Base-by-base conservation (phyloP, 2,329 filamentous ascomycete genomes). In the Podosphaera fusca region DNA sequence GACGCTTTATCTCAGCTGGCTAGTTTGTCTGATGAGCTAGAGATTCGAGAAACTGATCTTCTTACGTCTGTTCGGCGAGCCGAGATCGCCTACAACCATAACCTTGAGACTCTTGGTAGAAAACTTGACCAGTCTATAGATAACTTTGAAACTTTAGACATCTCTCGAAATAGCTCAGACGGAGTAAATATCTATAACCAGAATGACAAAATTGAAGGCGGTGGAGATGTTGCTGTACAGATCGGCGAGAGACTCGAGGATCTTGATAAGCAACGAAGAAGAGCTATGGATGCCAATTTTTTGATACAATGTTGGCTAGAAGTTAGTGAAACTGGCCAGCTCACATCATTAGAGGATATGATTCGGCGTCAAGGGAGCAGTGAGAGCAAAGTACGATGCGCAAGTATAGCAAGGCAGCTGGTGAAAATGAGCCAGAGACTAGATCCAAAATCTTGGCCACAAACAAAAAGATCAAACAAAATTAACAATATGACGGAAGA, bases 301-400 rank as follows among this genome's bases (percentile, higher is more conserved):
- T 71, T 98, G 59, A 88, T 98, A 61, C 85, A 94, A 67, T 98
- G 92, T 72, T 98, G 92, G 90, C 81, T 87, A 46, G 90, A 96
- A 66, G 87, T 98, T 63, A 89, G 84, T 69, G 89, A 95, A 65
- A 83, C 84, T 7, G 92, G 92, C 2, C 82, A 92, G 63, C 75
- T 96, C 57, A 84, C 85, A 7, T 82, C 84, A n/a, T 71, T 98
- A 53, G 87, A 96, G 68, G 88, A 94, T 61, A 82, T 96, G 59
- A 66, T 66, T 49, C 79, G 90, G 65, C 79, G 86, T 61, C 84
- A 88, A 62, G 87, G 87, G 1, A 84, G 84, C 33, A 85, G 85
- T 9, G 89, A 95, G 63, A 89, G 90, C 68, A 96, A 95, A 69
- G 87, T 98, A 51, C 81, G 88, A 59, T 95, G 89, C 64, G 92